Conservation (phyloP, 805 yeast species). For the Sugiyamaella floridensis region DNA sequence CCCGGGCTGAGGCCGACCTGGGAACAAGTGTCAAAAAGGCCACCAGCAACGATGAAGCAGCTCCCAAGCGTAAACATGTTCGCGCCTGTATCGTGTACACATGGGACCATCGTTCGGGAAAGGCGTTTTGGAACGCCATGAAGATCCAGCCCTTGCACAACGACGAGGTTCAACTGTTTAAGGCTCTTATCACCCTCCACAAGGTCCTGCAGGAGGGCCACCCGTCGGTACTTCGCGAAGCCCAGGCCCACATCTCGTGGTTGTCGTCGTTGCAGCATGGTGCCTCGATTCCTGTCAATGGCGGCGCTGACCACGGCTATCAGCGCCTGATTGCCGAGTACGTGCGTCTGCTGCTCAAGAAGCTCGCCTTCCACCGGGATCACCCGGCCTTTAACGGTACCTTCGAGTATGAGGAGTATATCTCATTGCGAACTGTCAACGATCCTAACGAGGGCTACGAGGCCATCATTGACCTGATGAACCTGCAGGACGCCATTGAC, state of each 20-base stretch:
- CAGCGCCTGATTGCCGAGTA: slow-evolving; percentile 73
- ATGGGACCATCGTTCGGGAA: slow-evolving; percentile 87
- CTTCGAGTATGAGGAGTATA: slow-evolving; percentile 92
- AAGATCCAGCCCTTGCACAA: slow-evolving; percentile 72
- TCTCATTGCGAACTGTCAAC: slow-evolving; percentile 75
- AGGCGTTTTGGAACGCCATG: slow-evolving; percentile 77
- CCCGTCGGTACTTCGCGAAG: slow-evolving; percentile 73
- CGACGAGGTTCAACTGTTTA: slow-evolving; percentile 80
- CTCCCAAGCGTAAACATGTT: slow-evolving; percentile 94
- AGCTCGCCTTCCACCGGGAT: slow-evolving; percentile 72
- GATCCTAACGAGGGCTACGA: slow-evolving; percentile 97
- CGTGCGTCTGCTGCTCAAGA: slow-evolving; percentile 58
- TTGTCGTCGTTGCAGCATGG: slow-evolving; percentile 63
- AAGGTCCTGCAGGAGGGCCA: slow-evolving; percentile 98
- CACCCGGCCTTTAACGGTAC: slow-evolving; percentile 92
- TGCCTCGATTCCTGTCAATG: slow-evolving; percentile 28
- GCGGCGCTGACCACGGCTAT: slow-evolving; percentile 35
- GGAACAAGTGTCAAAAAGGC: slow-evolving; percentile 67
- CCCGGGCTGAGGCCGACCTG: slow-evolving; percentile 34
- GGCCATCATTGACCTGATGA: slow-evolving; percentile 76
- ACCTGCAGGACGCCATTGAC: slow-evolving; percentile 75
- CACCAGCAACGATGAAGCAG: slow-evolving; percentile 74
- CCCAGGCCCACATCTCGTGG: slow-evolving; percentile 71
- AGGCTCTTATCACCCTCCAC: slow-evolving; percentile 77
- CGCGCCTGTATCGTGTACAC: slow-evolving; percentile 92